Base-by-base conservation (phyloP, 345 rosid species). In the Citrus hindsii region DNA sequence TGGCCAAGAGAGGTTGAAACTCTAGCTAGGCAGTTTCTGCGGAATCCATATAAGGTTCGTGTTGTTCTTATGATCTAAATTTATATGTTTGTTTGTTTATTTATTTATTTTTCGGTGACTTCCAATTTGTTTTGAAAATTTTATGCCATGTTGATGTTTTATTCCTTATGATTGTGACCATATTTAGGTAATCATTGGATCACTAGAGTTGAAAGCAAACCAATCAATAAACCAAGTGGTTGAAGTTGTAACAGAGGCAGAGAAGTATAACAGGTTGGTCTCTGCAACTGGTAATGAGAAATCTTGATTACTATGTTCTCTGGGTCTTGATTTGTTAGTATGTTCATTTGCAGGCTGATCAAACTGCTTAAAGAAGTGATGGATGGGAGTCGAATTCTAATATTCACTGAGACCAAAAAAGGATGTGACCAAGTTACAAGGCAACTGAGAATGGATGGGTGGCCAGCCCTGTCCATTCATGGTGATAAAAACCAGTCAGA, bases 401-500 rank as follows among this genome's bases (percentile, higher is more conserved):
- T 96, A 82, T 95, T 95, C 77, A 87, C 90, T 82, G 98, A 93
- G 86, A 95, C 98, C 56, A 95, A 95, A 84, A 93, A 89, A 80
- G 97, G 99, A 33, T 95, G 99, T 80, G 99, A 95, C 88, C 96
- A 89, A 80, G 93, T 95, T 81, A 95, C 99, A 16, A 89, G 92
- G 82, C 98, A 95, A 82, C 82, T 95, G 83, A 94, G 99, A 81
- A 93, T 93, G 98, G 99, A 95, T 81, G 99, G 99, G 71, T 95
- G 99, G 99, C 97, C 97, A 69, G 99, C 98, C 53, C 84, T 95
- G 61, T 93, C 98, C 76, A 95, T 95, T 83, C 99, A 95, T 81
- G 99, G 99, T 78, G 99, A 95, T 88, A 95, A 95, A 86, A 95
- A 86, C 81, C 98, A 93, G 89, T 25, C 88, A 8, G 99, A 95